A percentile compares a stretch with the other conserved stretches of the same genome.
These are phyloP conservation scores for Passiflora organensis DNA, from an alignment of 345 rosid species.

Conservation along the genomic window DNA sequence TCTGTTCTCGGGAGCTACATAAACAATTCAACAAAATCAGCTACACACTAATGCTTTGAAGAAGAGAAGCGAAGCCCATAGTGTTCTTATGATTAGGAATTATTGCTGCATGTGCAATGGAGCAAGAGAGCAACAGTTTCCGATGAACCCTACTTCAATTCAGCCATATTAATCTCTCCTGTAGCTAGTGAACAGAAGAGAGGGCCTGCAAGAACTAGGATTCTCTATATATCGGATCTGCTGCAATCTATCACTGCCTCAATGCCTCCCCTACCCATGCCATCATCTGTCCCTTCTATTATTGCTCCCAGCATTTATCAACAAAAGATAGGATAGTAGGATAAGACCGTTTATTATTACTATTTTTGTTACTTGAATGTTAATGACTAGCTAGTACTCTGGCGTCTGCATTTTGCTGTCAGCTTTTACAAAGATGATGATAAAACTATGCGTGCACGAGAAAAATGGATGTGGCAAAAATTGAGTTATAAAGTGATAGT, in stretches of 20 bases:
- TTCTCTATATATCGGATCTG: constrained; percentile 40
- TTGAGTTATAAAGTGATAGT: too few relatives aligned
- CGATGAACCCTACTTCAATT: constrained; percentile 5
- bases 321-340: constrained; percentile 5
- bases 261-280: constrained; percentile 10
- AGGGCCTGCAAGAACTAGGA: constrained; percentile 30
- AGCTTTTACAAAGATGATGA: background rate
- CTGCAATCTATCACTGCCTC: constrained; percentile 36
- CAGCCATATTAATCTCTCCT: constrained; percentile 3
- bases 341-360: background rate
- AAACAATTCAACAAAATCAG: background rate
- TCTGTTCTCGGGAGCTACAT: background rate
- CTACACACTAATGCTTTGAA: constrained; percentile 14
- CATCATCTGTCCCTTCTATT: constrained; percentile 18
- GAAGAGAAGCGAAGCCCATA: constrained; percentile 26
- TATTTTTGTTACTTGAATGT: background rate
- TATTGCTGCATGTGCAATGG: constrained; percentile 12
- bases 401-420: too few relatives aligned
- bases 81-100: constrained; percentile 26
- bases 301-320: constrained; percentile 18
- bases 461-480: background rate
- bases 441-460: background rate
- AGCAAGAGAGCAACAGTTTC: constrained; percentile 17
- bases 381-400: too few relatives aligned
- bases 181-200: background rate